Percentiles rank a stretch among this genome's conserved stretches.
phyloP scores from a whole-genome alignment of 2,329 filamentous ascomycete species.

The Pestalotiopsis sp. region DNA sequence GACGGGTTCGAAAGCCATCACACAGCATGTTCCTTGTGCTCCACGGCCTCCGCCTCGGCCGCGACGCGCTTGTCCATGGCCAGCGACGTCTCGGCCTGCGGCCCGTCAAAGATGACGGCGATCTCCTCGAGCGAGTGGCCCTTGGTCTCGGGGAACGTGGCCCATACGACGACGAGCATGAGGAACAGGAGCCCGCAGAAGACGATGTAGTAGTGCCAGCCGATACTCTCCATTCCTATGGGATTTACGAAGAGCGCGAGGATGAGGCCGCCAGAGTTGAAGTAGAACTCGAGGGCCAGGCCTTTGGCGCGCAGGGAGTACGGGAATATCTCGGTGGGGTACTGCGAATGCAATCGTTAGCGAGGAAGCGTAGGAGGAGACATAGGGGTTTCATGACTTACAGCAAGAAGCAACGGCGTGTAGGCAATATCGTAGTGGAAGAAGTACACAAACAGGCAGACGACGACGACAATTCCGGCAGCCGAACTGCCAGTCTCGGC shows the following conservation, averaged over 20 bases:
- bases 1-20: too few relatives aligned
- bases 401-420: slow-evolving; percentile 38
- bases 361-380: too few relatives aligned
- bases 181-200: slow-evolving; percentile 42
- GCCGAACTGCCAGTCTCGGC: slow-evolving; percentile 26
- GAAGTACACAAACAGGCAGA: slow-evolving; percentile 34
- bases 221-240: slow-evolving; percentile 47
- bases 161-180: slow-evolving; percentile 37
- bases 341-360: slow-evolving; percentile 21
- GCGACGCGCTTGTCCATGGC: not conserved
- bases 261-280: slow-evolving; percentile 22
- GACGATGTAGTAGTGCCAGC: slow-evolving; percentile 58
- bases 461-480: slow-evolving; percentile 33
- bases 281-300: slow-evolving; percentile 30
- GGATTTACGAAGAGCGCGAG: slow-evolving; percentile 43
- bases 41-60: not conserved
- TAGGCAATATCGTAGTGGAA: slow-evolving; percentile 55
- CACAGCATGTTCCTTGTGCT: not conserved
- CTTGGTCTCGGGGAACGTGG: slow-evolving; percentile 51
- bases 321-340: slow-evolving; percentile 39
- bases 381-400: not conserved
- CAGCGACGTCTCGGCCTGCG: not conserved
- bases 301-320: slow-evolving; percentile 38
- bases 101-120: slow-evolving; percentile 54
- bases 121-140: slow-evolving; percentile 54